Evolutionary conservation across 352 stramenopile genomes (phyloP), one percentile per base, ranked within the genome.

Genomic region (Globisporangium cylindrosporum): DNA sequence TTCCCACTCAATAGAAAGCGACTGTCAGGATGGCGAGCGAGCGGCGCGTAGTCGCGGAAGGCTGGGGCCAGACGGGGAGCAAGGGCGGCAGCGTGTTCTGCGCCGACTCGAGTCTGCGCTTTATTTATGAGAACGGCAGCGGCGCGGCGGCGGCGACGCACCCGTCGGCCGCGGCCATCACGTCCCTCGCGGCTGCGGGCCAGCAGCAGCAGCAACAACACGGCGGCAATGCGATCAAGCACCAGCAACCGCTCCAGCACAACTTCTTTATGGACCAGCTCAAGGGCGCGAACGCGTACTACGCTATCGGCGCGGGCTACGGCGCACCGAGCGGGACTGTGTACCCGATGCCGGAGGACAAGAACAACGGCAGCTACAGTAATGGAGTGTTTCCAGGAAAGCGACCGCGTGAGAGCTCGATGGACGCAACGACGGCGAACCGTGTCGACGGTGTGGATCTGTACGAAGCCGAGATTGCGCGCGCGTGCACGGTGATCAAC

Each of bases 41-140:
- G 66, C 79, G 85, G 72, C 81, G 84, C 51, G 82, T 93, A 1
- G 64, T 93, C 49, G 83, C 85, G 43, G 83, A 93, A 62, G 85
- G 85, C 25, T 93, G 84, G 83, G 85, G 83, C 48, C 62, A 76
- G 5, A 76, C 83, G 41, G 41, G 41, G 66, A 65, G 68, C 32
- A 76, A 76, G 4, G 80, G 85, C 29, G 80, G 85, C 34, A 89
- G 73, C 71, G 85, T 93, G 67, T 93, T 93, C 74, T 93, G 85
- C 73, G 85, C 83, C 59, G 85, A 93, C 63, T 93, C 85, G 66
- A 90, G 83, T 75, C 79, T 93, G 49, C 85, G 84, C 20, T 92
- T 84, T 69, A 88, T 93, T 64, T 93, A 93, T 73, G 83, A 93
- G 71, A 78, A 69, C 62, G 25, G 25, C 25, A 24, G 51, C 70